A percentile compares a stretch with the other conserved stretches of the same genome.
Conservation (phyloP, 371 early-diverging fungal species). For the Conidiobolus incongruus region DNA sequence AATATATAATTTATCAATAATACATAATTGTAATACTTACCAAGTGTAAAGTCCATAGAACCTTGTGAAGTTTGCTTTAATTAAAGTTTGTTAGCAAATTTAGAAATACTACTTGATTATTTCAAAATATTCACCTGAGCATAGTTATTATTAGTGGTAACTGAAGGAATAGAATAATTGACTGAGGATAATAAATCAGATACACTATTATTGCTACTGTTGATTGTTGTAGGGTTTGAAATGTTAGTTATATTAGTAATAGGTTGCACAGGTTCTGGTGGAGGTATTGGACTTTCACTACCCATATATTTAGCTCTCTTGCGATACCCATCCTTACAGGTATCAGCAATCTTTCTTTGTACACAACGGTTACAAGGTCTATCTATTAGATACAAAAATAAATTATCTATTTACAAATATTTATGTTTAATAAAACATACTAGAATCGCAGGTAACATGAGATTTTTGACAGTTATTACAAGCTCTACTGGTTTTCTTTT, state of each 20-base stretch:
- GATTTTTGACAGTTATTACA: constrained; percentile 10
- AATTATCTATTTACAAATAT: no score
- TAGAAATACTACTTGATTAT: constrained; percentile 6
- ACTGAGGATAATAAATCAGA: not conserved
- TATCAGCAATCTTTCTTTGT: constrained; percentile 39
- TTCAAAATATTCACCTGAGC: constrained; percentile 2
- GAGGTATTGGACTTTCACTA: not conserved
- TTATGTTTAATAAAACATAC: constrained; percentile 4
- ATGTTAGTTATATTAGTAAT: not conserved
- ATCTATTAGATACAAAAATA: no score
- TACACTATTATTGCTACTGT: not conserved
- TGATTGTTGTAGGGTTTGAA: not conserved
- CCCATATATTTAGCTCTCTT: constrained; percentile 62
- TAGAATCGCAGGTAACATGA: constrained; percentile 8
- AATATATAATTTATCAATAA: no score
- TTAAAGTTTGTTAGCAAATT: no score
- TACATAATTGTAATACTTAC: no score
- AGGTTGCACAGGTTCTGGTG: not conserved
- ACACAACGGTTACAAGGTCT: constrained; percentile 74
- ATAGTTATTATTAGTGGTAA: not conserved
- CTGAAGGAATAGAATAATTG: not conserved
- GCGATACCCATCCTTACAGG: constrained; percentile 52
- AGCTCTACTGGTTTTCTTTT: constrained; percentile 9
- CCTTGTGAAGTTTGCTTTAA: no score
- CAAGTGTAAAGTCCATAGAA: no score